A percentile compares a stretch with the other conserved stretches of the same genome.
phyloP scores from a whole-genome alignment of 192 early-diverging fungal species.

The Phycomyces blakesleeanus region DNA sequence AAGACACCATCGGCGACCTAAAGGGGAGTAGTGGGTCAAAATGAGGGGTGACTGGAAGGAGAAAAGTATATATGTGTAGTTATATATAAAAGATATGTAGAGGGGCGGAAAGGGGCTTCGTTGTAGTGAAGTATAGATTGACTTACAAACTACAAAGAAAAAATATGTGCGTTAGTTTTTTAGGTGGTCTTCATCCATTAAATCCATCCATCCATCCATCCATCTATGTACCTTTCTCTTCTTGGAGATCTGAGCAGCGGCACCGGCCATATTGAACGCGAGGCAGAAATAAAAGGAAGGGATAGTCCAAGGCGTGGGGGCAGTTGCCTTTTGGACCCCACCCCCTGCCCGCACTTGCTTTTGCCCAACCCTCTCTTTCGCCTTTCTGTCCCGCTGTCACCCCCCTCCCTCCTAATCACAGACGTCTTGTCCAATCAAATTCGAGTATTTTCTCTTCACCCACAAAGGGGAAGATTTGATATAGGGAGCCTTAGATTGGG shows the following conservation, averaged over 20 bases:
- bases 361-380: neutral
- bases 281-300: slow-evolving; percentile 16
- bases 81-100: neutral
- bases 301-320: neutral
- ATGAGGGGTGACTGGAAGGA: neutral
- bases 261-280: slow-evolving; percentile 19
- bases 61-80: neutral
- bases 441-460: too few species aligned
- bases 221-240: slow-evolving; percentile 62
- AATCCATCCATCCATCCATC: slow-evolving; percentile 24
- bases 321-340: too few species aligned
- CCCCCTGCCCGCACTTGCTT: slow-evolving; percentile 3
- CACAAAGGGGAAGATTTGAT: too few species aligned
- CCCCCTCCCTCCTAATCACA: neutral
- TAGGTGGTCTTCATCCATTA: slow-evolving; percentile 5
- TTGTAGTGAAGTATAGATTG: too few species aligned
- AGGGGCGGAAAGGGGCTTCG: neutral
- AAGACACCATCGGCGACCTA: slow-evolving; percentile 99
- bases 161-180: slow-evolving; percentile 8
- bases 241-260: slow-evolving; percentile 61
- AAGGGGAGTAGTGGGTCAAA: slow-evolving; percentile 1
- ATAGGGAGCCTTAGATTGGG: too few species aligned
- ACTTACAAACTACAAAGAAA: slow-evolving; percentile 16
- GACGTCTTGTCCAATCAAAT: too few species aligned
- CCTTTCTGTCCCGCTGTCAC: neutral